Evolutionary conservation across 225 moss, liverwort and hornwort species (phyloP), one percentile per base, ranked within the genome.

Genomic region (Neckera pumila): DNA sequence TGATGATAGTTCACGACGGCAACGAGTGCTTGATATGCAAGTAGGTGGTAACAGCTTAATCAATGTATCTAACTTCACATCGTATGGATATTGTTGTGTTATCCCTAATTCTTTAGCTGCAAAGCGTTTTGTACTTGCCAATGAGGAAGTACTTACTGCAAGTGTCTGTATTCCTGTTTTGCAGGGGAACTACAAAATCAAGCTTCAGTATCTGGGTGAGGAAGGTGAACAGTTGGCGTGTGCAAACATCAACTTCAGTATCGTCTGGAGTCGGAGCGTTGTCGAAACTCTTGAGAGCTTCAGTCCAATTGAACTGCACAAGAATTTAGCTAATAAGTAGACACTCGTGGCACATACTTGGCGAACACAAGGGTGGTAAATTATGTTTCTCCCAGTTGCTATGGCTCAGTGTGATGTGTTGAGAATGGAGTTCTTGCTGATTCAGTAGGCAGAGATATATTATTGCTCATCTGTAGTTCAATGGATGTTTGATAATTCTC

Each of bases 181-280:
- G 69, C 88, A 95, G 95, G 95, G 95, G 31, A 90, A 38, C 69
- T 95, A 95, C 83, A 95, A 83, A 85, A 92, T 95, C 54, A 93
- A 90, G 77, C 95, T 95, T 72, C 93, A 95, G 91, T 90, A 87
- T 89, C 10, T 95, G 69, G 90, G 89, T 61, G 90, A 88, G 56
- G 31, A 89, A 62, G 88, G 90, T 56, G 92, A 91, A 49, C 91
- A 87, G 83, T 85, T 93, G 90, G 91, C 95, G n/a, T 95, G 95
- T 85, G 91, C 92, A 31, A 85, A 91, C 84, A 93, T 95, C 86
- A 89, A 90, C 75, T 93, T 95, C 34, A 93, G 92, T 82, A 95
- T 95, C 71, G 17, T 93, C 53, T 95, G 93, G 95, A 84, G n/a
- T 81, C 67, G 23, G 81, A 92, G 76, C 65, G 60, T 86, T 15